Evolutionary conservation across 257 asterid genomes (phyloP).

Genomic region (Datura wrightii): DNA sequence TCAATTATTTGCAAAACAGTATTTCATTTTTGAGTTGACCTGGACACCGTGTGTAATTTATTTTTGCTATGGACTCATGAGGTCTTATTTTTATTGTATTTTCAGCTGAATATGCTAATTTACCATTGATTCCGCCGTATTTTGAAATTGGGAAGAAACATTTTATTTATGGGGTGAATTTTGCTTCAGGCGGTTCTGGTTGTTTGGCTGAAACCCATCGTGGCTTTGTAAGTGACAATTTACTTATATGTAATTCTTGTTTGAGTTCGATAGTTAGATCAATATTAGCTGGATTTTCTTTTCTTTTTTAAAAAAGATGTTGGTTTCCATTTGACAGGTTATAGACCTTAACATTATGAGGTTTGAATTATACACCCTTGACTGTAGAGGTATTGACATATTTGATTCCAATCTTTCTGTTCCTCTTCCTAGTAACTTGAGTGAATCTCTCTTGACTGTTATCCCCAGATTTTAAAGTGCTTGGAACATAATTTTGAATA

Average conservation of each 20-base stretch:
- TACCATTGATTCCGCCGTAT: background rate
- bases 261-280: background rate
- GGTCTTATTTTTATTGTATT: background rate
- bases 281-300: background rate
- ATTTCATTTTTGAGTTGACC: background rate
- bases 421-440: too few species aligned
- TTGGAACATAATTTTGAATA: too few species aligned
- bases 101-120: constrained; percentile 23
- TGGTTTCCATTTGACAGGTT: background rate
- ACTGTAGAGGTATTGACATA: too few species aligned
- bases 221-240: background rate
- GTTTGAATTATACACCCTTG: too few species aligned
- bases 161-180: background rate
- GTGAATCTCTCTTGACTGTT: too few species aligned
- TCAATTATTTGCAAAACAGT: background rate
- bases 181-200: constrained; percentile 10
- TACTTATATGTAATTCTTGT: background rate
- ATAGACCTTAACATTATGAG: background rate
- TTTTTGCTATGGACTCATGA: background rate
- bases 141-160: constrained; percentile 4
- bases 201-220: background rate
- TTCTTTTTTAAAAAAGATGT: background rate
- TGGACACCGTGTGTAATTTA: background rate
- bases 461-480: too few species aligned
- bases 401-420: too few species aligned